Base-by-base conservation (phyloP, 2,329 filamentous ascomycete genomes). In the Rutstroemia sp. region DNA sequence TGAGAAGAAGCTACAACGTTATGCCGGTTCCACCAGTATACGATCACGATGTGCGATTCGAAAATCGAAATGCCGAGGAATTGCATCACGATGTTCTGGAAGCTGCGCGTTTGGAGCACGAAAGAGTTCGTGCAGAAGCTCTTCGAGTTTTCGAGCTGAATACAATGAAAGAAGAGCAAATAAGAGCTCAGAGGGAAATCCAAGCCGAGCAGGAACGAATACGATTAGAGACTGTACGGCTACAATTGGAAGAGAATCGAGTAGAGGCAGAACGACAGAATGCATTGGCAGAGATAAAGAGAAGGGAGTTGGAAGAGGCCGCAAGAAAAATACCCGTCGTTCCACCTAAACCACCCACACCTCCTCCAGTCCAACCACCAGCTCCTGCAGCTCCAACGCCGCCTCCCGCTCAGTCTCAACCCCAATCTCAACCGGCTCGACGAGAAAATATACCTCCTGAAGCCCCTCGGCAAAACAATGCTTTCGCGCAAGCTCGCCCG, bases 41-140 rank as follows among this genome's bases (percentile, higher is more conserved):
- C 25, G 58, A 58, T 8, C 42, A 61, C 17, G 45, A 59, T 16
- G 17, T 47, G 3, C 52, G 47, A 44, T 62, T 60, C 25, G 57
- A 59, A 8, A 58, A 56, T 23, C 51, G 60, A 27, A 64, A 64
- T 38, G 49, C 54, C 16, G 60, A 64, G 44, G 60, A 63, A 17
- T 50, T 65, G 5, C 65, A 67, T 54, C 48, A 56, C 42, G 79
- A 83, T 63, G 86, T 86, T 14, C 78, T 92, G 16, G 80, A 80
- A 47, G 79, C 80, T 48, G 86, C 86, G 4, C 81, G 82, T 49
- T 76, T 76, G 14, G 80, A 86, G 65, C 88, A 91, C 68, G 80
- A 87, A 39, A 77, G 80, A 27, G 79, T 92, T 10, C 77, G 78
- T 27, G 71, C 77, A 54, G 71, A 71, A 30, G 79, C 79, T 7